Conservation (phyloP, 495 filamentous ascomycete species). For the Xylaria palmicola region DNA sequence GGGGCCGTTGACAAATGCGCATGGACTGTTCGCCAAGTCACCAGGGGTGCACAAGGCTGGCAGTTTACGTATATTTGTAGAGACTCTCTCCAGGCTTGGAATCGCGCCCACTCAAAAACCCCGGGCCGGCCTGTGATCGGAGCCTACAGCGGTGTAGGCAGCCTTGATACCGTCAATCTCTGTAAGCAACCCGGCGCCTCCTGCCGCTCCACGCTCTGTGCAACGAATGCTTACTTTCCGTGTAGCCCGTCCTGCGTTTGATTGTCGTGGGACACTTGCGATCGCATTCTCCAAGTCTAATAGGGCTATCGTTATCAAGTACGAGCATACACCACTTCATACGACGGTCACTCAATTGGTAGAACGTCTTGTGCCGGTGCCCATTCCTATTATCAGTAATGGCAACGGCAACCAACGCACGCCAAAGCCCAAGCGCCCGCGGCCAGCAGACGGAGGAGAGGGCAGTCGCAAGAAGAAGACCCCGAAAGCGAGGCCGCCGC, state of each 20-base stretch:
- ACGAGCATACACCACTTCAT: conserved; percentile 48
- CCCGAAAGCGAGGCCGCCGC: conserved; percentile 23
- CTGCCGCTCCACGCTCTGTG: neutral
- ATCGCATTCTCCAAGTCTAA: conserved; percentile 42
- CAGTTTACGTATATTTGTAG: conserved; percentile 49
- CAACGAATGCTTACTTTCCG: conserved; percentile 19
- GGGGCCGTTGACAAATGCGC: conserved; percentile 39
- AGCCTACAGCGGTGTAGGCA: conserved; percentile 40
- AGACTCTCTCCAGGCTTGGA: conserved; percentile 48
- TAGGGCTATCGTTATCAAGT: conserved; percentile 43
- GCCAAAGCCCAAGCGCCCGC: conserved; percentile 24
- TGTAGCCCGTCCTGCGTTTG: conserved; percentile 49
- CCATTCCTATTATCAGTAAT: conserved; percentile 10
- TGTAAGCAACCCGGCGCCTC: conserved; percentile 24
- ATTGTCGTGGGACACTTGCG: conserved; percentile 46
- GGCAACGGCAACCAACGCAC: conserved; percentile 13
- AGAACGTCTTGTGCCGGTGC: conserved; percentile 35
- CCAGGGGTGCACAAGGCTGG: conserved; percentile 44
- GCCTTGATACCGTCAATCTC: conserved; percentile 40
- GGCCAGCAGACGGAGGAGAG: conserved; percentile 23
- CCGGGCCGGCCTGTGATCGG: conserved; percentile 36
- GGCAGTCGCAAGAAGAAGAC: conserved; percentile 27
- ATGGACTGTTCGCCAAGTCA: conserved; percentile 42
- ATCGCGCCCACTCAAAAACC: conserved; percentile 39
- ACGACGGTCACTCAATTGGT: conserved; percentile 44